Conservation (phyloP, 169 alveolate species). For the Plasmodium knowlesi region DNA sequence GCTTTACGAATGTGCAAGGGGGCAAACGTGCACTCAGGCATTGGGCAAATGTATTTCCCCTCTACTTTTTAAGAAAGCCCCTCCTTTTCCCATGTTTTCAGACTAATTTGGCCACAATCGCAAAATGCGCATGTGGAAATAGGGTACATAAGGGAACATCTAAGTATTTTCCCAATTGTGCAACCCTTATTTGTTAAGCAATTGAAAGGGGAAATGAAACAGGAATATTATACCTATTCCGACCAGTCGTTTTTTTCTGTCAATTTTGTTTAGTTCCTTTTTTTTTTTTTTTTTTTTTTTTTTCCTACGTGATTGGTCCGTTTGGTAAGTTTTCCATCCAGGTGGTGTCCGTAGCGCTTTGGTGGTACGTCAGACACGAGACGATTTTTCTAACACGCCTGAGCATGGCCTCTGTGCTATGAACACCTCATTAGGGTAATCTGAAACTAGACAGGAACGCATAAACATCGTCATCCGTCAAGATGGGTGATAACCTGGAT, state of each 20-base stretch:
- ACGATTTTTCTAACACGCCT: background rate
- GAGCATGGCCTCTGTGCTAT: background rate
- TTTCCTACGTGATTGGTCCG: background rate
- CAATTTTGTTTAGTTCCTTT: background rate
- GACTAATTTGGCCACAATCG: background rate
- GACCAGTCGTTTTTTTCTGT: background rate
- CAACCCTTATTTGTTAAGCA: background rate
- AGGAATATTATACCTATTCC: background rate
- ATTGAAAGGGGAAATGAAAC: background rate
- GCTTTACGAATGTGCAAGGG: background rate
- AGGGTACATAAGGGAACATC: background rate
- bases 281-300: constrained; percentile 27
- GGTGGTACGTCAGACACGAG: background rate
- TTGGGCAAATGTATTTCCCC: background rate
- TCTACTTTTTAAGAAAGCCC: background rate
- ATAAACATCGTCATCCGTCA: background rate
- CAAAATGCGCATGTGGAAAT: background rate
- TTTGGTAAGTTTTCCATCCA: background rate
- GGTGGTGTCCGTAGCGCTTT: background rate
- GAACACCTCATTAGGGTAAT: background rate
- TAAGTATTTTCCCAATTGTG: background rate
- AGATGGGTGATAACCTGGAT: constrained; percentile 46
- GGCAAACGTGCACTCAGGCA: background rate
- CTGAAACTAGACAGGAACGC: background rate
- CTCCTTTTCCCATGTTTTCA: background rate